Conservation (phyloP, 306 rosid genomes). For the Abrus precatorius region DNA sequence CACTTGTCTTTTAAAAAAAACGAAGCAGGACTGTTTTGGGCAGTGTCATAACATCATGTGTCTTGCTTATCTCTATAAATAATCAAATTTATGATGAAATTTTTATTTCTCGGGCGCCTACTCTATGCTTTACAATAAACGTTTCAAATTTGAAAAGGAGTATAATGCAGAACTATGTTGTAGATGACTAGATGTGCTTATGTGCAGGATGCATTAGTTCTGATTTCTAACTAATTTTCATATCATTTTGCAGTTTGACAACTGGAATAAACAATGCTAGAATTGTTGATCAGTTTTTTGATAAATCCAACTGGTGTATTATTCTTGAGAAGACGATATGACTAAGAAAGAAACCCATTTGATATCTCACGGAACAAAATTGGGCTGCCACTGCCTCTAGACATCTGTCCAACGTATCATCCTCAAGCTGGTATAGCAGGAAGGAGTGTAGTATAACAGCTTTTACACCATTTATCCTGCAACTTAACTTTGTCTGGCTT, state of each 20-base stretch:
- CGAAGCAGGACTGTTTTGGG: background rate
- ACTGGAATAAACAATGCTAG: conserved; percentile 73
- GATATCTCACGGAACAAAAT: conserved; percentile 6
- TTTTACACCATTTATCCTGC: background rate
- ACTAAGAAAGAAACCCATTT: conserved; percentile 41
- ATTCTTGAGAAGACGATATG: conserved; percentile 77
- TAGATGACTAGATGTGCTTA: conserved; percentile 25
- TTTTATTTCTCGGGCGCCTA: background rate
- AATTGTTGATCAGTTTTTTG: conserved; percentile 81
- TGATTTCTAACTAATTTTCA: conserved; percentile 31
- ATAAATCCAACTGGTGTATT: conserved; percentile 96
- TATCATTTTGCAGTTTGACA: conserved; percentile 67
- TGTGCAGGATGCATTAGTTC: conserved; percentile 13
- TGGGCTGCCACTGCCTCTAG: background rate
- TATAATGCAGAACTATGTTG: conserved; percentile 1
- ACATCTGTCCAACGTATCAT: conserved; percentile 8
- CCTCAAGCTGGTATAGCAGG: conserved; percentile 1
- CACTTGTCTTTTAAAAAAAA: conserved; percentile 8
- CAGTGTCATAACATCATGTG: background rate
- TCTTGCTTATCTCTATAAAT: conserved; percentile 20
- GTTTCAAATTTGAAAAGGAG: conserved; percentile 8
- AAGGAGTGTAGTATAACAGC: conserved; percentile 1
- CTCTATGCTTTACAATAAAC: conserved; percentile 12
- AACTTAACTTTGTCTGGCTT: background rate
- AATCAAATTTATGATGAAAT: conserved; percentile 26